Conservation (phyloP, 768 basidiomycete species). For the Calocybe indica region DNA sequence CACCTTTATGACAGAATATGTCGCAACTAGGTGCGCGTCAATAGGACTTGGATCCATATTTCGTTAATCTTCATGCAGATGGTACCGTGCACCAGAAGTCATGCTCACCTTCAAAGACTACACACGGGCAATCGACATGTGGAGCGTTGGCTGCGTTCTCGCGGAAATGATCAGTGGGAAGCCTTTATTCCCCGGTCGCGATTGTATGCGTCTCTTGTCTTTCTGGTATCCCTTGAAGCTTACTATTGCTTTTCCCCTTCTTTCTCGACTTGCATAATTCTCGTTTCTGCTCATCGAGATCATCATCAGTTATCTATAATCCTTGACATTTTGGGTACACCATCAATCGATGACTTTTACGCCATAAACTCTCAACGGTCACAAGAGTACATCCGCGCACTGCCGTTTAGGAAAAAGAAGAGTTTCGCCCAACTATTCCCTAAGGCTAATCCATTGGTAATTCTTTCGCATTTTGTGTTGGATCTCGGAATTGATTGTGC, state of each 20-base stretch:
- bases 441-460: conserved; percentile 63
- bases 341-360: conserved; percentile 90
- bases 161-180: conserved; percentile 93
- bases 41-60: conserved; percentile 1
- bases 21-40: conserved; percentile 71
- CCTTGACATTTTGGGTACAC: conserved; percentile 89
- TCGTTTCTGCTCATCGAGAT: conserved; percentile 38
- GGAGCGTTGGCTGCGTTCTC: conserved; percentile 82
- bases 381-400: conserved; percentile 82
- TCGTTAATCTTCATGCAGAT: conserved; percentile 36
- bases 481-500: not conserved
- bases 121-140: conserved; percentile 81
- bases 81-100: conserved; percentile 97
- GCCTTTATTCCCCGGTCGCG: conserved; percentile 91
- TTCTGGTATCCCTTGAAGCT: not conserved
- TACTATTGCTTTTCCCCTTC: conserved; percentile 1
- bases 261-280: not conserved
- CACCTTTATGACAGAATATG: conserved; percentile 90
- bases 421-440: conserved; percentile 68
- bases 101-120: conserved; percentile 99
- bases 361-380: conserved; percentile 77
- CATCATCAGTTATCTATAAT: conserved; percentile 93
- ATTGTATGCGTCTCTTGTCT: conserved; percentile 48
- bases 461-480: conserved; percentile 2
- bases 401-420: conserved; percentile 81